Evolutionary conservation across 108 stramenopile genomes (phyloP).

Genomic region (Discostella stelligeroides): DNA sequence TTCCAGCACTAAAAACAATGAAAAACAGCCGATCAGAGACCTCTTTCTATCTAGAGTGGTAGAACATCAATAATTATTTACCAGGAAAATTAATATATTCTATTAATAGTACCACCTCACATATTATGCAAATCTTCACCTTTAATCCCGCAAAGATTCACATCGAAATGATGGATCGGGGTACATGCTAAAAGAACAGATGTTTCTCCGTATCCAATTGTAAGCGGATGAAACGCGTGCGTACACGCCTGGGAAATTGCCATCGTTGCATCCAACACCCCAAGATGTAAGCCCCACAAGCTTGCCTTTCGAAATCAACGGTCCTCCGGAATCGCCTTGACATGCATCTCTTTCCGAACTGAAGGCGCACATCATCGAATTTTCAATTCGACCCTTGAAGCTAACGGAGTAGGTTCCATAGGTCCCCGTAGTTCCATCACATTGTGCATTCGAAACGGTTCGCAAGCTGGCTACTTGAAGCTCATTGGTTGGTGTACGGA

Average conservation of each 20-base stretch:
- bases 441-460: neutral
- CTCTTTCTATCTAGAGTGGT: too few species aligned
- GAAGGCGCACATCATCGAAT: slow-evolving; percentile 19
- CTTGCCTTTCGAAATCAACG: slow-evolving; percentile 37
- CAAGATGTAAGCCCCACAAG: slow-evolving; percentile 25
- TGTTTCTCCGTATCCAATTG: slow-evolving; percentile 15
- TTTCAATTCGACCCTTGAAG: slow-evolving; percentile 1
- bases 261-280: slow-evolving; percentile 29
- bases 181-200: slow-evolving; percentile 15
- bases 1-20: too few species aligned
- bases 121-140: neutral
- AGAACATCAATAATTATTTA: too few species aligned
- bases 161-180: slow-evolving; percentile 10
- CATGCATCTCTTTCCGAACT: slow-evolving; percentile 9
- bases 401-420: neutral
- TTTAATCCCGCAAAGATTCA: slow-evolving; percentile 3
- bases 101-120: too few species aligned
- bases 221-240: slow-evolving; percentile 26
- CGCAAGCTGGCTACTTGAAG: slow-evolving; percentile 12
- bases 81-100: too few species aligned
- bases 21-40: too few species aligned
- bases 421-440: neutral
- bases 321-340: slow-evolving; percentile 41
- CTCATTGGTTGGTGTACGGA: neutral
- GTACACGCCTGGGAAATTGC: slow-evolving; percentile 28